phyloP scores from a whole-genome alignment of 371 early-diverging fungal genomes.

The Blyttiomyces sp. region DNA sequence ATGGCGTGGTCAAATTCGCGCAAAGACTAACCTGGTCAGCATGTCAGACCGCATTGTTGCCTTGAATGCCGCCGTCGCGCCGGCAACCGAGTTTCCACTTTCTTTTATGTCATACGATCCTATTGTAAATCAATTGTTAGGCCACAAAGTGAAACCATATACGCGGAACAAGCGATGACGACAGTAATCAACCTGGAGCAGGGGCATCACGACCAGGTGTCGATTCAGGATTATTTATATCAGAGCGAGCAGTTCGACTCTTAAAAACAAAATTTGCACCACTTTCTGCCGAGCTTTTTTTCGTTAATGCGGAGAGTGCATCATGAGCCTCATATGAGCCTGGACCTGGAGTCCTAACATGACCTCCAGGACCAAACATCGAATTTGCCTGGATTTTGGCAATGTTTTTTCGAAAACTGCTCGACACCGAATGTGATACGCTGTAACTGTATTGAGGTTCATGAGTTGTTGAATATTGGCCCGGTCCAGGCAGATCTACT shows the following conservation, averaged over 20 bases:
- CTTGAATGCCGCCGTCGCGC: constrained; percentile 44
- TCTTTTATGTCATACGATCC: constrained; percentile 35
- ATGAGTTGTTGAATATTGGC: constrained; percentile 26
- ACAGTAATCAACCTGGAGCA: constrained; percentile 23
- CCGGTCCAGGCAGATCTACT: constrained; percentile 18
- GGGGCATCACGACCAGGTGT: constrained; percentile 34
- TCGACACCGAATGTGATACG: constrained; percentile 29
- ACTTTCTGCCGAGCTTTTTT: constrained; percentile 9
- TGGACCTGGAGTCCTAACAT: constrained; percentile 21
- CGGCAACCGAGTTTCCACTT: constrained; percentile 17
- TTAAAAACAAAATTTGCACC: constrained; percentile 37
- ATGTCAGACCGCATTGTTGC: constrained; percentile 17
- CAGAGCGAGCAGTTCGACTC: constrained; percentile 31
- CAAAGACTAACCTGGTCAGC: constrained; percentile 6
- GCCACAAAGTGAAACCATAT: not conserved
- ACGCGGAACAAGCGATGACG: not conserved
- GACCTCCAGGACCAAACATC: not conserved
- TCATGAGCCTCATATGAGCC: constrained; percentile 25
- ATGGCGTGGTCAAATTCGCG: not conserved
- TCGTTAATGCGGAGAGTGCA: not conserved
- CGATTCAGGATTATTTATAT: constrained; percentile 23
- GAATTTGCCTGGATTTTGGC: not conserved
- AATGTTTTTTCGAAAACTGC: constrained; percentile 30
- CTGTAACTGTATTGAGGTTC: constrained; percentile 32
- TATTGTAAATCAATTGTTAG: not conserved